A percentile compares a stretch with the other conserved stretches of the same genome.
These are phyloP conservation scores for Selaginella tamariscina DNA, from an alignment of 75 land plant genomes.

Conservation along the genomic window DNA sequence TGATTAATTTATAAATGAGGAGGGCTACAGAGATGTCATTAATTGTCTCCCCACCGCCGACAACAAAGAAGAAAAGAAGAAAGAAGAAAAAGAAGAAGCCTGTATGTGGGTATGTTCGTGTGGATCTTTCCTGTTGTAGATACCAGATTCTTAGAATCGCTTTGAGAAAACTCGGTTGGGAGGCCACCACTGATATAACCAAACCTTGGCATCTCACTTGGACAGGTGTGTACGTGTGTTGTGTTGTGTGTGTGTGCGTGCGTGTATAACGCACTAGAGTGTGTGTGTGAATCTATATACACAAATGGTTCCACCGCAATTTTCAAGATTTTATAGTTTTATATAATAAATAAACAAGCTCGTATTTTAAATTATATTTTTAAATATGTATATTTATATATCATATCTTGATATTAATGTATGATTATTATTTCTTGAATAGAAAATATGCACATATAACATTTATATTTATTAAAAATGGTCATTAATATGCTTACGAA, in stretches of 20 bases:
- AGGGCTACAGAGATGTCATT: background rate
- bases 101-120: background rate
- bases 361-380: background rate
- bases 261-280: too few relatives aligned
- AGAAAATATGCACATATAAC: too few relatives aligned
- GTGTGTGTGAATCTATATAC: too few relatives aligned
- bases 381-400: background rate
- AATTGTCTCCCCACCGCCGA: background rate
- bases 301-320: too few relatives aligned
- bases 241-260: too few relatives aligned
- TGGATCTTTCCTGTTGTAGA: conserved; percentile 10
- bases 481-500: too few relatives aligned
- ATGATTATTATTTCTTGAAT: too few relatives aligned
- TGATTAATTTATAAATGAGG: too few relatives aligned
- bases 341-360: background rate
- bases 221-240: too few relatives aligned
- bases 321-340: too few relatives aligned
- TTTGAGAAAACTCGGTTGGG: conserved; percentile 6
- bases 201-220: conserved; percentile 2
- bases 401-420: background rate
- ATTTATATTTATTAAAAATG: too few relatives aligned
- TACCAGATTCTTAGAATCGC: conserved; percentile 5
- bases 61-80: background rate
- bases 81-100: conserved; percentile 4
- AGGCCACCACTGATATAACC: conserved; percentile 1